Evolutionary conservation across 371 early-diverging fungal genomes (phyloP), one percentile per base, ranked within the genome.

Genomic region (Mucor racemosus): DNA sequence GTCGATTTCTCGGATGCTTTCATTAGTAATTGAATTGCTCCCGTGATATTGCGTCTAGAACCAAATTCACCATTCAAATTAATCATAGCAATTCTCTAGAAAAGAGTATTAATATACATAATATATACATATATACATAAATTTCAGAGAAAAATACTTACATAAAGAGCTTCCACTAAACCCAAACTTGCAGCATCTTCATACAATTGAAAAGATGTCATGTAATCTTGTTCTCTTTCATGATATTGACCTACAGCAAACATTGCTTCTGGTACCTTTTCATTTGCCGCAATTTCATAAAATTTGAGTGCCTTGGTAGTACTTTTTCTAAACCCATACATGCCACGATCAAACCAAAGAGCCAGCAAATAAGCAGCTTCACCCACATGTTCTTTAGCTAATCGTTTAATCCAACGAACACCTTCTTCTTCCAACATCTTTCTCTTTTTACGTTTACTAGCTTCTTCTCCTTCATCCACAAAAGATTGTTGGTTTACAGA

Each of bases 281-380:
- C 69, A 7, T 71, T 73, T 2, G 75, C 79, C 13, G 79, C 82
- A 3, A 73, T 67, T 34, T 73, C 65, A 6, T 73, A 71, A 66
- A 82, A 77, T 58, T 84, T 70, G 48, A 77, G 69, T 10, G 86
- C 84, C 41, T 82, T 84, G 58, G 81, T 73, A 21, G 76, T 39
- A 64, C 85, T 91, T 60, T 73, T 73, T 54, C 81, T 81, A 48
- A 75, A 76, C 0, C 86, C 86, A 75, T 87, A 89, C 64, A 74
- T 64, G 2, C 90, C 91, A 8, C 81, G 71, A 58, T 92, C 91
- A 54, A 85, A 78, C 92, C 92, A 93, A 6, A 81, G 72, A 3
- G 86, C 94, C 31, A 84, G 75, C 36, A 91, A 79, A 70, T 84
- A 92, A 42, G 86, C 84, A 1, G 93, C 93, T 73, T 93, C 93